Evolutionary conservation across 179 eudicot genomes (phyloP), one percentile per base, ranked within the genome.

Genomic region (Carnegiea gigantea): DNA sequence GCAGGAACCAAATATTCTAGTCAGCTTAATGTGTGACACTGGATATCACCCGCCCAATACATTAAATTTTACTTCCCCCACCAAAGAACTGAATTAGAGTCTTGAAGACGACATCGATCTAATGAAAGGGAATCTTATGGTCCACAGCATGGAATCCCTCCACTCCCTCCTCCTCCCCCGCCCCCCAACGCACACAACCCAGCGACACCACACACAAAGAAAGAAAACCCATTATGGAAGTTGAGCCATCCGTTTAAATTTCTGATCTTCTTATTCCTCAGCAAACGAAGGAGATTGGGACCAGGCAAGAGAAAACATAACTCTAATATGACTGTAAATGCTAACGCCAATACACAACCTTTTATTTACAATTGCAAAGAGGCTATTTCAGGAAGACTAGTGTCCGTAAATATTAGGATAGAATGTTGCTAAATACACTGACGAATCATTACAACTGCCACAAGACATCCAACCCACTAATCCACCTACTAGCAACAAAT

Each of bases 1-100:
- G 98, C 98, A 93, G 90, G 92, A 91, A 92, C 88, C 98, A 91
- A 90, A 93, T 84, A 92, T 83, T 87, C 92, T 88, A 87, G 94
- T 93, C 92, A 93, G 94, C 70, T 65, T 65, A 11, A 65, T 65
- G 70, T 65, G 70, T 23, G 70, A 65, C 14, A 65, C 70, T 10
- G 36, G 65, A 60, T 18, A 18, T 60, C 65, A 18, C 65, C 65
- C 24, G 15, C 24, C 24, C 65, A 21, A 8, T 23, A 65, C 33
- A 26, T 26, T 10, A 65, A 65, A 65, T 26, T 26, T 65, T 65
- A 9, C 33, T 65, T 10, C 6, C n/a, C 65, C 65, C 65, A 21
- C n/a, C 24, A 60, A 21, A 18, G 15, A 60, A 60, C 14, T 5
- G 23, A 60, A 60, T 14, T 60, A 60, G n/a, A 60, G 23, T 24